Percentiles rank a stretch among this genome's conserved stretches.
Evolutionary conservation across 2,329 filamentous ascomycete genomes (phyloP).

Genomic region (Talaromyces sp.): DNA sequence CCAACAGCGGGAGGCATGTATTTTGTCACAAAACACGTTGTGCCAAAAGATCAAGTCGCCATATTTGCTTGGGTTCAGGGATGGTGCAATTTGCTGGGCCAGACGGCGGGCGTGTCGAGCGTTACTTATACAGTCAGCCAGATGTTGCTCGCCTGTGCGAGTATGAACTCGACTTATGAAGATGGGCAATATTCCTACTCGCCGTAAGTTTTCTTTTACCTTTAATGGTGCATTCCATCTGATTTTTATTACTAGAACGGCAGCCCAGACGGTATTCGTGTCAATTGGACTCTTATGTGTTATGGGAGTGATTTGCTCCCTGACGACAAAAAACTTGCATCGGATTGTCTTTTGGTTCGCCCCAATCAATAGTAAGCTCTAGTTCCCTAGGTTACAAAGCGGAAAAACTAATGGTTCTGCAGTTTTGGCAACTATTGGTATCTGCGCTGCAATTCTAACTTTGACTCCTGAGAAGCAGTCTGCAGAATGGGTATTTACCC

Average conservation of each 20-base stretch:
- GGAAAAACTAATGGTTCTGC: background rate
- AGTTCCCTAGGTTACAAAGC: background rate
- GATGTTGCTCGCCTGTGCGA: conserved; percentile 58
- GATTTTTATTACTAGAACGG: conserved; percentile 40
- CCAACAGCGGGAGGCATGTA: conserved; percentile 66
- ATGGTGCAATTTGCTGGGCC: conserved; percentile 64
- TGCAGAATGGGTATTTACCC: conserved; percentile 57
- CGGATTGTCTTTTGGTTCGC: conserved; percentile 61
- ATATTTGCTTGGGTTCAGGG: conserved; percentile 63
- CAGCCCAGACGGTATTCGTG: conserved; percentile 55
- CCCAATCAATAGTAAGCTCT: conserved; percentile 55
- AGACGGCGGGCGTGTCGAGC: conserved; percentile 60
- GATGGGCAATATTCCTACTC: conserved; percentile 50
- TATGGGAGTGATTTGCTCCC: conserved; percentile 58
- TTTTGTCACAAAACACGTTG: conserved; percentile 63
- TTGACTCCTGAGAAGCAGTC: conserved; percentile 57
- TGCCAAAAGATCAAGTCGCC: conserved; percentile 56
- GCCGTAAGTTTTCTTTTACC: conserved; percentile 45
- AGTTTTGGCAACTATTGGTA: conserved; percentile 57
- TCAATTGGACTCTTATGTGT: conserved; percentile 53
- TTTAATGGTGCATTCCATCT: background rate
- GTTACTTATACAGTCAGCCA: conserved; percentile 61
- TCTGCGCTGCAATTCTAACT: conserved; percentile 56
- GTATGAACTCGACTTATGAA: conserved; percentile 56
- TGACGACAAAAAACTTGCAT: conserved; percentile 57